These are phyloP conservation scores for Arachis monticola DNA, from an alignment of 331 rosid species.

Conservation along the genomic window DNA sequence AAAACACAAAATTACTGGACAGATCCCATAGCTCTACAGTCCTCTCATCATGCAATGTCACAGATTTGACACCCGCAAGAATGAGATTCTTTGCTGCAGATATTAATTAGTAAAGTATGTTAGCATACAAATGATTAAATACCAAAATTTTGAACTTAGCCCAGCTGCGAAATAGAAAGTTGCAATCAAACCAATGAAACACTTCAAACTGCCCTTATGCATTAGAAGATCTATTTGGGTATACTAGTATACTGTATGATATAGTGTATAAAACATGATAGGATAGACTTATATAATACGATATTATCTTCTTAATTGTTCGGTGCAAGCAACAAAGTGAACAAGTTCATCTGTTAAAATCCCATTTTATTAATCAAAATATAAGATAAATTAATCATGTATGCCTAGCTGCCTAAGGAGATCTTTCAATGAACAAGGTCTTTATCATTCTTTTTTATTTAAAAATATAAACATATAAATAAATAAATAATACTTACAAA, in stretches of 20 bases:
- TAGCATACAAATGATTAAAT: constrained; percentile 15
- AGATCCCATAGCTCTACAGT: constrained; percentile 75
- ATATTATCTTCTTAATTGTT: not conserved
- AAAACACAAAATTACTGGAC: constrained; percentile 70
- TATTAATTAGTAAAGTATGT: constrained; percentile 10
- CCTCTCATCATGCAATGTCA: constrained; percentile 84
- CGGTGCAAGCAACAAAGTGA: not conserved
- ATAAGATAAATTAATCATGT: too few species aligned
- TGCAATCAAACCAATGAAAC: not conserved
- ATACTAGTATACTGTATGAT: not conserved
- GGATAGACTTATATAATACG: not conserved
- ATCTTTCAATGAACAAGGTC: not conserved
- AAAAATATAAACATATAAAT: too few species aligned
- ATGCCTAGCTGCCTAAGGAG: not conserved
- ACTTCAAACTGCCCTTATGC: not conserved
- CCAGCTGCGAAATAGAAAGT: not conserved
- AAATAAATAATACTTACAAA: too few species aligned
- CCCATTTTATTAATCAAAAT: not conserved
- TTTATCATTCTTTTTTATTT: not conserved
- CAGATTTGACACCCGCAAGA: constrained; percentile 87
- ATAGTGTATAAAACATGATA: not conserved
- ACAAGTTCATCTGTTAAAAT: not conserved
- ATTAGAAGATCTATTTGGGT: not conserved
- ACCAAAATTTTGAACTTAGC: not conserved
- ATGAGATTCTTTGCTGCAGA: constrained; percentile 92